A percentile compares a stretch with the other conserved stretches of the same genome.
These are phyloP conservation scores for Syzygium grande DNA, from an alignment of 345 rosid genomes.

Conservation along the genomic window DNA sequence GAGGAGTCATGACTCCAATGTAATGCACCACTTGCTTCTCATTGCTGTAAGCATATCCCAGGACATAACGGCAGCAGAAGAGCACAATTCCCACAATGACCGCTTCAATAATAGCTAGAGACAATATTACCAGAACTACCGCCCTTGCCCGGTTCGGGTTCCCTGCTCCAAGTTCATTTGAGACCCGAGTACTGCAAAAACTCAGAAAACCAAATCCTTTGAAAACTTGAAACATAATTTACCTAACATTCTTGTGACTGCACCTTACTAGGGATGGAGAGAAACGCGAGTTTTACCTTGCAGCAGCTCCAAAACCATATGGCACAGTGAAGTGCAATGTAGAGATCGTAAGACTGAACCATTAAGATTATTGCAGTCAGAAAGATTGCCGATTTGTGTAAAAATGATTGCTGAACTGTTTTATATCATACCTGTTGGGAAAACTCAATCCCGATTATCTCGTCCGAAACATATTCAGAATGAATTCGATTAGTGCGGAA, in stretches of 20 bases:
- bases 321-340: slow-evolving; percentile 40
- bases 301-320: slow-evolving; percentile 36
- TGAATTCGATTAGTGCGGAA: too few relatives aligned
- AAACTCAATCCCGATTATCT: too few relatives aligned
- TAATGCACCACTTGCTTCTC: slow-evolving; percentile 28
- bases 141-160: slow-evolving; percentile 22
- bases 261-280: not conserved
- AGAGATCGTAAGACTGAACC: slow-evolving; percentile 31
- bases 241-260: not conserved
- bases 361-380: not conserved
- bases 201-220: not conserved
- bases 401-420: not conserved
- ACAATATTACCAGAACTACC: slow-evolving; percentile 10
- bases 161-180: slow-evolving; percentile 48
- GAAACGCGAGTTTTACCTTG: slow-evolving; percentile 13
- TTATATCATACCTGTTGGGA: slow-evolving; percentile 6
- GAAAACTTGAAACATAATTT: not conserved
- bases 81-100: slow-evolving; percentile 8
- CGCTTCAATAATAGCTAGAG: slow-evolving; percentile 13
- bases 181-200: slow-evolving; percentile 26
- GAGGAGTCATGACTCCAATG: slow-evolving; percentile 23
- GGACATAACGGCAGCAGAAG: slow-evolving; percentile 12
- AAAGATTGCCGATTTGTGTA: not conserved
- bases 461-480: too few relatives aligned
- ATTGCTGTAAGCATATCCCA: slow-evolving; percentile 29